Conservation (phyloP, 1,139 yeast species). For the Saccharomyces hybrid region DNA sequence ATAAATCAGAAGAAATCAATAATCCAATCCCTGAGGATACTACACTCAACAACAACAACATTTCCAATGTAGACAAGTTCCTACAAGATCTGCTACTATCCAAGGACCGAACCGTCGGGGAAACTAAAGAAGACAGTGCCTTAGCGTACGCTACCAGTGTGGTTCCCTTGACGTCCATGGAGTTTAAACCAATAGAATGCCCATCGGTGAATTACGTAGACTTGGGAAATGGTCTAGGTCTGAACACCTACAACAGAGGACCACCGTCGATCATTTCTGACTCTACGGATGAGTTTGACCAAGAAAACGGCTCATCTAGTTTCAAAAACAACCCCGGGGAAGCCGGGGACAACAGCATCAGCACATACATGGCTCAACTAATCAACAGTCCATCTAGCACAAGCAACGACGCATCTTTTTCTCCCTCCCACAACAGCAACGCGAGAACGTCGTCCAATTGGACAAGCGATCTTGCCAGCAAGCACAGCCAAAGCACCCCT, state of each 20-base stretch:
- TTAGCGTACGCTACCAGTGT: background rate
- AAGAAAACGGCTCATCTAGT: background rate
- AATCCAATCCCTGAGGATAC: background rate
- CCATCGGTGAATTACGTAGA: conserved; percentile 15
- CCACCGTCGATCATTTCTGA: conserved; percentile 22
- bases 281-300: conserved; percentile 12
- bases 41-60: background rate
- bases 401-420: conserved; percentile 1
- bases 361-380: conserved; percentile 21
- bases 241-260: conserved; percentile 21
- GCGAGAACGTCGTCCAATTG: background rate
- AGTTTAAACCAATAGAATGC: background rate
- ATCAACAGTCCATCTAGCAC: conserved; percentile 7
- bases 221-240: conserved; percentile 25
- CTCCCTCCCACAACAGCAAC: background rate
- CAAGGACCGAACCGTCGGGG: background rate
- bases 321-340: background rate
- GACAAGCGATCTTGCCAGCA: background rate
- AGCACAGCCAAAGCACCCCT: background rate
- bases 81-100: background rate
- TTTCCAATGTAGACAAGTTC: background rate
- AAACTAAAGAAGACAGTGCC: background rate
- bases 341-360: conserved; percentile 9
- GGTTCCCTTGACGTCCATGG: background rate
- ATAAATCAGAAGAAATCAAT: background rate